Evolutionary conservation across 257 asterid species (phyloP).

Genomic region (Agastache rugosa): DNA sequence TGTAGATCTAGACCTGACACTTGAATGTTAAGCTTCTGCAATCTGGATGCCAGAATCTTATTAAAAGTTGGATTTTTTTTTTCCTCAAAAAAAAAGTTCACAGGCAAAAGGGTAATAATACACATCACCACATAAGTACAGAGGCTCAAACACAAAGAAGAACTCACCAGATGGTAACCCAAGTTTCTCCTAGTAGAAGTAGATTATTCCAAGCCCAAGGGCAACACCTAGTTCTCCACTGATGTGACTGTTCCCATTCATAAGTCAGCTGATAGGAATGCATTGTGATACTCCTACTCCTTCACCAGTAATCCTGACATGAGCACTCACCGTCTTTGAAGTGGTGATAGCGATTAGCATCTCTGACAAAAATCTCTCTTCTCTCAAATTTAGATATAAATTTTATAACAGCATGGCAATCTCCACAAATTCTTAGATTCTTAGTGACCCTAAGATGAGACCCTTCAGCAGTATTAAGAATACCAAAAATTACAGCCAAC

Average conservation of each 20-base stretch:
- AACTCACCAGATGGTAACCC: slow-evolving; percentile 38
- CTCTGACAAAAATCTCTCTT: slow-evolving; percentile 87
- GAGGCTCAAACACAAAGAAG: slow-evolving; percentile 27
- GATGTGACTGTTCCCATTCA: slow-evolving; percentile 21
- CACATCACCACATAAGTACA: background rate
- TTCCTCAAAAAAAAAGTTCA: background rate
- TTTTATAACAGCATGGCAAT: slow-evolving; percentile 81
- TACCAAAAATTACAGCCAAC: slow-evolving; percentile 85
- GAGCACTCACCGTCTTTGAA: slow-evolving; percentile 84
- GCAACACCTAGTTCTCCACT: slow-evolving; percentile 17
- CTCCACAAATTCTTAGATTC: slow-evolving; percentile 92
- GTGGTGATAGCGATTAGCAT: slow-evolving; percentile 87
- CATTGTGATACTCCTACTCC: slow-evolving; percentile 24
- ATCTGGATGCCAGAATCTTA: background rate
- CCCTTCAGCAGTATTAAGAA: slow-evolving; percentile 70
- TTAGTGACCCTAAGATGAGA: slow-evolving; percentile 74
- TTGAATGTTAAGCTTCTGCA: slow-evolving; percentile 1
- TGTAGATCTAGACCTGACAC: background rate
- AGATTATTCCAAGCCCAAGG: slow-evolving; percentile 27
- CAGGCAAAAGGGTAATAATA: background rate
- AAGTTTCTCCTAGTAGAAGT: slow-evolving; percentile 1
- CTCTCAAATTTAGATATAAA: slow-evolving; percentile 70
- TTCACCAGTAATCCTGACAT: slow-evolving; percentile 90
- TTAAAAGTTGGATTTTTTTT: background rate
- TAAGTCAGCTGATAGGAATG: slow-evolving; percentile 21